Evolutionary conservation across 2,329 filamentous ascomycete genomes (phyloP), one percentile per base, ranked within the genome.

Genomic region (Fusarium camptoceras): DNA sequence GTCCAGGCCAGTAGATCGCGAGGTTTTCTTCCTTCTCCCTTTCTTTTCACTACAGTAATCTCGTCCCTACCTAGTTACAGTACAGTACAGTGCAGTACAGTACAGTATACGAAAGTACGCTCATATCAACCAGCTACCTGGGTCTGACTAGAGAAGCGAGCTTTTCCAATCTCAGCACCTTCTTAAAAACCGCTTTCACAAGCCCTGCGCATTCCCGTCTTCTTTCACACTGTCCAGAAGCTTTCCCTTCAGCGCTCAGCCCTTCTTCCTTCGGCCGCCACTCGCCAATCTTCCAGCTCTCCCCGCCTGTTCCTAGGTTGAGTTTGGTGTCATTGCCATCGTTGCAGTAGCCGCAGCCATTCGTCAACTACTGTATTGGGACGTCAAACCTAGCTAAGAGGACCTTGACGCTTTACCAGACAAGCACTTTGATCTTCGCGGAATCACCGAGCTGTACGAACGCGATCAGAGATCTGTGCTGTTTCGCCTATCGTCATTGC

Each of bases 231-330:
- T 70, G 62, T 63, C 54, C 25, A 50, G 46, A 67, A 70, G 53
- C 47, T 47, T 34, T 49, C 41, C 37, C 22, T 42, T 53, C 55
- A 46, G 58, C 62, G 51, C 62, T 63, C 49, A 70, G 62, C 66
- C 66, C 48, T 65, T 65, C 31, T 49, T 54, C 28, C 16, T 47
- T 58, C 53, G 51, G 64, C 67, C 57, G 57, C 67, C 65, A 66
- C 66, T 69, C 60, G 66, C 60, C 60, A 62, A 69, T 69, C 66
- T 69, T 69, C 65, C 47, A 64, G 67, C 58, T 70, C 62, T 68
- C 64, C 66, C 63, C 67, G 67, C 67, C 68, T 64, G 67, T 70
- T 71, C 67, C 63, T 39, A 60, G 42, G 47, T 37, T 60, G 53
- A 59, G 41, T 47, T 41, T 60, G 53, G 55, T 53, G 39, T 57